Evolutionary conservation across 495 filamentous ascomycete genomes (phyloP), one percentile per base, ranked within the genome.

Genomic region (Sporormia fimetaria): DNA sequence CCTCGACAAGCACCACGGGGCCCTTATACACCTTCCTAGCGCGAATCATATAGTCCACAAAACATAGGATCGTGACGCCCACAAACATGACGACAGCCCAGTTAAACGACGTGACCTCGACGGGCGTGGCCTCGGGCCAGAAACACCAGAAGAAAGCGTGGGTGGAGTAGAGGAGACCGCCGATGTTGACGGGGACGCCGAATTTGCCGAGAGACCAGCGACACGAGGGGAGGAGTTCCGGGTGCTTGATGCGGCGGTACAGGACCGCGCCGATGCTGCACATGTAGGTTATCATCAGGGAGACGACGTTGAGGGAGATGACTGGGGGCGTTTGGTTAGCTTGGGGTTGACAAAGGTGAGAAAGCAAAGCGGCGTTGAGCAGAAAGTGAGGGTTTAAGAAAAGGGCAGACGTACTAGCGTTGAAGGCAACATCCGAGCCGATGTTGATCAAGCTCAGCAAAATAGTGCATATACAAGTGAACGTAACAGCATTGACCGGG

Each of bases 361-460:
- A 1, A 68, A 54, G 10, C 59, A 11, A 12, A 63, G 51, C n/a
- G 67, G 66, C 4, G 62, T 61, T 34, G 57, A 57, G 1, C 70
- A 61, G n/a, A n/a, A n/a, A n/a, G n/a, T n/a, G n/a, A n/a, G n/a
- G n/a, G n/a, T n/a, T n/a, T n/a, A n/a, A n/a, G n/a, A n/a, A n/a
- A n/a, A n/a, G n/a, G n/a, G n/a, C n/a, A 0, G 66, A 68, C 32
- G 67, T 53, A 33, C 71, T 63, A 6, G 67, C 68, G 51, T 73
- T 71, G 50, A 79, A 67, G 6, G 73, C 75, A 8, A 66, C 62
- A 5, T 61, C 43, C 0, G 73, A 76, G 18, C 73, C 75, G 41
- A 80, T 67, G 45, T 75, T 75, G 56, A 80, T 76, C 16, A 77
- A 56, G 0, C 73, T 74, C 1, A 80, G 57, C 17, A 74, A 54